Evolutionary conservation across 129 eudicot genomes (phyloP), one percentile per base, ranked within the genome.

Genomic region (Flaveria brownii): DNA sequence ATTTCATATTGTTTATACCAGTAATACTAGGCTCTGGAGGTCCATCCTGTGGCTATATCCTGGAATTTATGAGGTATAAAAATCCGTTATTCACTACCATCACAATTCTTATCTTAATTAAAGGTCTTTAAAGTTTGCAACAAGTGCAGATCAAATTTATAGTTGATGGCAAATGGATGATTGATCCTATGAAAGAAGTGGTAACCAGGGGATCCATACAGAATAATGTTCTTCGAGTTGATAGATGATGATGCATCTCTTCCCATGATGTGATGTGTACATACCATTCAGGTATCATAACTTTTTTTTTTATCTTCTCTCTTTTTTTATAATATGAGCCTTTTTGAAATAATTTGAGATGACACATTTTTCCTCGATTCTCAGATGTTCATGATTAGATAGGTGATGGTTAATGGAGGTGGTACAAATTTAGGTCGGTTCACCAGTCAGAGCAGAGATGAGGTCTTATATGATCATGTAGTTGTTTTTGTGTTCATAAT

Each of bases 31-130:
- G 72, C 83, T 85, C 49, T 94, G 98, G 98, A 81, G 74, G 81
- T 79, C 89, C 60, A 82, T 82, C 36, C 43, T 94, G 79, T 94
- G 98, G 97, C 87, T 94, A 55, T 94, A 94, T 83, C 98, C 97
- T 70, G 98, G 98, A 80, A 86, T 83, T 65, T 94, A 91, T 72
- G 96, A 94, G 97, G 98, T 94, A 77, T 16, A 84, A 42, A 47
- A 57, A 7, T 41, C 68, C 28, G 54, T 52, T 17, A 33, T 72
- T 41, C 11, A 14, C 57, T 23, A 22, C 23, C 73, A 63, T 52
- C 57, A 51, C 4, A 1, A 25, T 39, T 72, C 14, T 15, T 65
- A 23, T 72, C 71, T 66, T 17, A 39, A 39, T 3, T 39, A 66
- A 12, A 65, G 50, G 9, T 41, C 2, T 36, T 39, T 75, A 57